phyloP scores from a whole-genome alignment of 2,329 filamentous ascomycete species.

The Myriangium duriaei region DNA sequence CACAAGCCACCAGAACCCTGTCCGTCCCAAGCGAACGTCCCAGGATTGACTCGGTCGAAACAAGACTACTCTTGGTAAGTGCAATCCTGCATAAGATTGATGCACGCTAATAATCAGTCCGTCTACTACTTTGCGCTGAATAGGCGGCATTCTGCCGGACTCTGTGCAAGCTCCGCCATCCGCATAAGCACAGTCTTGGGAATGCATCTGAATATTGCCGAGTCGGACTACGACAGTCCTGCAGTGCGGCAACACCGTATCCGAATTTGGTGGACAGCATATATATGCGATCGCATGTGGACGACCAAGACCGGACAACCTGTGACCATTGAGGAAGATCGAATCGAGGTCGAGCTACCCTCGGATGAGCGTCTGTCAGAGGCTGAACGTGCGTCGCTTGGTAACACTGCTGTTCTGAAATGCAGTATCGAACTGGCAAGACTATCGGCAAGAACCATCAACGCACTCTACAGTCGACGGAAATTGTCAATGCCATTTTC shows the following conservation, averaged over 20 bases:
- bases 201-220: slow-evolving; percentile 28
- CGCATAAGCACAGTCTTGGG: slow-evolving; percentile 34
- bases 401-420: slow-evolving; percentile 26
- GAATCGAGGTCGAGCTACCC: slow-evolving; percentile 31
- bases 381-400: no score
- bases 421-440: slow-evolving; percentile 30
- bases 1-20: slow-evolving; percentile 28
- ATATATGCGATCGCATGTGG: slow-evolving; percentile 23
- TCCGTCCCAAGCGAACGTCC: slow-evolving; percentile 32
- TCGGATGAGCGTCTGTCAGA: slow-evolving; percentile 25
- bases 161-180: slow-evolving; percentile 33
- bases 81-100: slow-evolving; percentile 2
- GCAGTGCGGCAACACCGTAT: slow-evolving; percentile 21
- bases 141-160: slow-evolving; percentile 32
- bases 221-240: slow-evolving; percentile 29
- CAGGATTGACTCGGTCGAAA: slow-evolving; percentile 32
- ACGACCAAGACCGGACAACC: slow-evolving; percentile 24
- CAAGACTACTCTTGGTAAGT: slow-evolving; percentile 32
- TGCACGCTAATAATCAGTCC: slow-evolving; percentile 24
- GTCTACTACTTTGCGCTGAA: slow-evolving; percentile 36
- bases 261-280: slow-evolving; percentile 25
- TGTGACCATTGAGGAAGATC: slow-evolving; percentile 21
- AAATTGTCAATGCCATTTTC: no score
- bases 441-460: slow-evolving; percentile 19
- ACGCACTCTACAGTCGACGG: slow-evolving; percentile 21